Evolutionary conservation across 192 early-diverging fungal species (phyloP), one percentile per base, ranked within the genome.

Genomic region (Backusella westeae): DNA sequence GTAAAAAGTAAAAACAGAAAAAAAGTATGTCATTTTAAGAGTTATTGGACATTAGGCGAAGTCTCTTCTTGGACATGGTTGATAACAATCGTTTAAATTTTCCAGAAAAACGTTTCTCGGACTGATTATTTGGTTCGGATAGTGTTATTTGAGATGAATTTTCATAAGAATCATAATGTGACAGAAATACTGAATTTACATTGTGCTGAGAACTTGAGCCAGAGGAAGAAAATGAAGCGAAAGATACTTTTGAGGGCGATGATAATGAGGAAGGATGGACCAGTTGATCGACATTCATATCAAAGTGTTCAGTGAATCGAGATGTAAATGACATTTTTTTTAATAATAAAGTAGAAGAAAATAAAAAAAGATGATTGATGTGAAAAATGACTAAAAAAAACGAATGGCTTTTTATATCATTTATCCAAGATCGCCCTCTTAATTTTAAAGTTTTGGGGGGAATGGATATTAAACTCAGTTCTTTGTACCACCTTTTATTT

Each of bases 241-340:
- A 35, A 5, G 42, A 52, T 17, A 46, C 26, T 35, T 52, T 35
- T 53, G 71, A 72, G 29, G 71, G 71, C 15, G 71, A 52, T 9
- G 42, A 6, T 35, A 34, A 19, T 72, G 32, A 32, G 19, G 71
- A 32, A 46, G 32, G 46, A 35, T 34, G 21, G n/a, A 21, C 21
- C n/a, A 36, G 34, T 23, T 69, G 56, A 63, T 69, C 34, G n/a
- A 14, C 17, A 63, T 35, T 42, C 7, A 77, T 66, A 65, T 77
- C 76, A 46, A 77, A 77, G 10, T 72, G 76, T 77, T 77, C 76
- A 65, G 70, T 72, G 46, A 77, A 77, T 6, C 76, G 69, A 39
- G 76, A 77, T n/a, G 19, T 35, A 36, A 34, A 63, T 34, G 69
- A 19, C 56, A 77, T 72, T 12, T 38, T 56, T 67, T 21, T 38